Evolutionary conservation across 768 basidiomycete genomes (phyloP), one percentile per base, ranked within the genome.

Genomic region (Cystobasidium onofrii): DNA sequence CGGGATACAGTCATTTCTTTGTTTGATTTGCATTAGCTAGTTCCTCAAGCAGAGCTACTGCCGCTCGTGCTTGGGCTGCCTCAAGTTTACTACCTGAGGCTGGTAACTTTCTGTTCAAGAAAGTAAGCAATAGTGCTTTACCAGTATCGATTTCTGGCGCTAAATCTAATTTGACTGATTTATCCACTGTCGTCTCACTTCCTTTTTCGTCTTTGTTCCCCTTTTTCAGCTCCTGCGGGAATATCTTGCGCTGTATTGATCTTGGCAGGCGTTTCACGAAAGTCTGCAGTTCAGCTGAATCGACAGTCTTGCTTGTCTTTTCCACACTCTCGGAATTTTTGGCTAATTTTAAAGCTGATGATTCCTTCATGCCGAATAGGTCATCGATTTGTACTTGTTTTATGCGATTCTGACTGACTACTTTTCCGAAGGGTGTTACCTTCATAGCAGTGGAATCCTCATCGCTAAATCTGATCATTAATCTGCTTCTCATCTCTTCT

Each of bases 31-130:
- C 31, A 29, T 60, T 34, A 4, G 57, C 33, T 29, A 60, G 10
- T 13, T 60, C 13, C 25, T 54, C 43, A 1, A 69, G 44, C 4
- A 69, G 18, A 2, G 25, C 36, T 18, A 46, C 34, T 7, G 66
- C 66, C 10, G 54, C 27, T 1, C 23, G 25, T 2, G 69, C 69
- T 60, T 71, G 69, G 1, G 31, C 52, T 20, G 23, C 52, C 34
- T 71, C 69, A 4, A 60, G 29, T 31, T 61, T 36, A 52, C 69
- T 71, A 23, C 39, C 36, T 1, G 12, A 54, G 18, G 69, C 54
- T 27, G 69, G 69, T n/a, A 71, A 55, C 39, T 71, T 71, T 18
- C 29, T 60, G 52, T 13, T 44, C 39, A 71, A 20, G 69, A 71
- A 60, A 3, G 54, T 39, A 17, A 71, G n/a, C 39, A 67, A 7